A percentile compares a stretch with the other conserved stretches of the same genome.
These are phyloP conservation scores for Phlegmacium glaucopus DNA, from an alignment of 768 basidiomycete species.

Conservation along the genomic window DNA sequence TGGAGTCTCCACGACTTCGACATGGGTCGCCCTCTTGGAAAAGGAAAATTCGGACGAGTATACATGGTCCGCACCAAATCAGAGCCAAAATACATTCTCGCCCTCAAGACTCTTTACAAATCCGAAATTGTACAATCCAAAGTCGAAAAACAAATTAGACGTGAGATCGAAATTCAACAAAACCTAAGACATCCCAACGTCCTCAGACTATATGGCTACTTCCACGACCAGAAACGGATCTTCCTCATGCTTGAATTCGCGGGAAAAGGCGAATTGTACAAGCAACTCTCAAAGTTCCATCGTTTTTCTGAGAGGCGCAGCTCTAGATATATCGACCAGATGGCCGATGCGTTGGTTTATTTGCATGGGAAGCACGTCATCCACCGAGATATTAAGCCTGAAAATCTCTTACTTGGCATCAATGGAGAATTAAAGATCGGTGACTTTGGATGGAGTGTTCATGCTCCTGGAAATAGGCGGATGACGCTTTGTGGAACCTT, in stretches of 20 bases:
- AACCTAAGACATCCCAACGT: constrained; percentile 95
- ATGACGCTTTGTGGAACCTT: constrained; percentile 93
- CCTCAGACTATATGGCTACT: constrained; percentile 92
- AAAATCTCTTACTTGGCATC: constrained; percentile 91
- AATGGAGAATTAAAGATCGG: constrained; percentile 98
- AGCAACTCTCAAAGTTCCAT: constrained; percentile 84
- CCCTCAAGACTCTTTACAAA: constrained; percentile 96
- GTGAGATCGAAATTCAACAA: constrained; percentile 98
- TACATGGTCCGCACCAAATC: constrained; percentile 96
- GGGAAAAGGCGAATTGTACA: constrained; percentile 95
- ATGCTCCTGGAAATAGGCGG: constrained; percentile 87
- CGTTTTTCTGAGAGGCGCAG: constrained; percentile 87
- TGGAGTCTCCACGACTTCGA: constrained; percentile 88
- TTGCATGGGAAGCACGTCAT: constrained; percentile 96
- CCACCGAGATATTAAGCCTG: constrained; percentile 98
- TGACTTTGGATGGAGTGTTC: constrained; percentile 98
- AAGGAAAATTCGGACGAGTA: constrained; percentile 98
- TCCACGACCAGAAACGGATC: constrained; percentile 97
- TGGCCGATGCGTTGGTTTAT: constrained; percentile 94
- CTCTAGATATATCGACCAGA: constrained; percentile 91
- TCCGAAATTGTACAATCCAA: constrained; percentile 88
- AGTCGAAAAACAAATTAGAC: constrained; percentile 95
- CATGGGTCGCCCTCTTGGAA: constrained; percentile 95
- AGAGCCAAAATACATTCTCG: constrained; percentile 89
- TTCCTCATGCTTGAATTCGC: constrained; percentile 99